phyloP scores from a whole-genome alignment of 129 eudicot species.

The Centaurea solstitialis region DNA sequence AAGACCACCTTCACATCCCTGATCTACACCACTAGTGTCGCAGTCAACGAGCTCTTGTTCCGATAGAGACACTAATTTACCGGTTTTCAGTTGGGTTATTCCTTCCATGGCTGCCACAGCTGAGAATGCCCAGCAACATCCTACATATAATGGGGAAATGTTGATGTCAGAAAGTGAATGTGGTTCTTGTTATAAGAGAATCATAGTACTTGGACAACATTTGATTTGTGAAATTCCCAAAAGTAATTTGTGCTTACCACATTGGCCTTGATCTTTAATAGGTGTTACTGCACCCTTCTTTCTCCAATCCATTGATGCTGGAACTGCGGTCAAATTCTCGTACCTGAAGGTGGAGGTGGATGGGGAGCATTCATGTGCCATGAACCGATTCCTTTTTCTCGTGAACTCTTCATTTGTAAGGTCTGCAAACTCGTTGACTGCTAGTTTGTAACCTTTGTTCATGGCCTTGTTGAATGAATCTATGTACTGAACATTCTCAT shows the following conservation, averaged over 20 bases:
- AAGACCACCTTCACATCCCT: constrained; percentile 35
- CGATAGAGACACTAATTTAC: constrained; percentile 7
- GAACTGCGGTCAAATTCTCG: constrained; percentile 31
- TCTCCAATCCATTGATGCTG: constrained; percentile 43
- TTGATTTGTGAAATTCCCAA: neutral
- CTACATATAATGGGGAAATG: neutral
- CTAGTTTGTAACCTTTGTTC: constrained; percentile 28
- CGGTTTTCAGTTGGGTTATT: constrained; percentile 11
- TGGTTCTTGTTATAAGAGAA: neutral
- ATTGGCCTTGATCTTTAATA: constrained; percentile 48
- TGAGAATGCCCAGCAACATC: constrained; percentile 30
- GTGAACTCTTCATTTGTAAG: constrained; percentile 40
- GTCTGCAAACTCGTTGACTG: constrained; percentile 39
- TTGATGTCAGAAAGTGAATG: neutral
- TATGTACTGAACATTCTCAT: constrained; percentile 32
- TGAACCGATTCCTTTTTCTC: constrained; percentile 24
- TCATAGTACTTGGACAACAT: neutral
- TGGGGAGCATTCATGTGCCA: constrained; percentile 23
- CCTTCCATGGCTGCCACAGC: constrained; percentile 21
- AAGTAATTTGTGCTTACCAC: constrained; percentile 25
- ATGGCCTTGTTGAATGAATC: constrained; percentile 34
- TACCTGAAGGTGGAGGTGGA: constrained; percentile 21
- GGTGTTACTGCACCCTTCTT: constrained; percentile 40
- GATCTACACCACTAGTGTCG: constrained; percentile 29
- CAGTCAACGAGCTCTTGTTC: constrained; percentile 38